phyloP scores from a whole-genome alignment of 805 yeast species.

The Cyberlindnera samutprakarnensis region DNA sequence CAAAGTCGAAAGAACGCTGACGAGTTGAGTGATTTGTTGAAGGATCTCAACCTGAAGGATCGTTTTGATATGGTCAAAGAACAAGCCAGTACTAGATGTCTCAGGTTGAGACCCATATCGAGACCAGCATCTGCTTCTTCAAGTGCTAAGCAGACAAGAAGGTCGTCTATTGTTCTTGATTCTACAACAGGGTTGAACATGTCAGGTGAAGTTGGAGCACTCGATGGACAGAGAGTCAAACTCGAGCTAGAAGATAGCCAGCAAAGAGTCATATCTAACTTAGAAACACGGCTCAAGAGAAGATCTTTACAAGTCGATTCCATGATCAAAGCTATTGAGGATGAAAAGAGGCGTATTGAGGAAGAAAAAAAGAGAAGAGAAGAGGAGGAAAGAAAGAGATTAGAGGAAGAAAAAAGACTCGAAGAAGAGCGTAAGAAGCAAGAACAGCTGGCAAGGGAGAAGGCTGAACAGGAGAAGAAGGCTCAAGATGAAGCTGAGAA shows the following conservation, averaged over 20 bases:
- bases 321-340: conserved; percentile 11
- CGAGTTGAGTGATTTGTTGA: conserved; percentile 11
- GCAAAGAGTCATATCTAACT: conserved; percentile 5
- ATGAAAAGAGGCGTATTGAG: conserved; percentile 16
- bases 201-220: no score
- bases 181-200: background rate
- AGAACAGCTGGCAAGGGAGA: conserved; percentile 8
- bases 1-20: conserved; percentile 5
- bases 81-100: conserved; percentile 1
- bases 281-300: conserved; percentile 9
- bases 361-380: conserved; percentile 10
- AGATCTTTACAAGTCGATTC: conserved; percentile 8
- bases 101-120: background rate
- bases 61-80: conserved; percentile 8
- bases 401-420: conserved; percentile 17
- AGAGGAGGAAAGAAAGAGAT: conserved; percentile 9
- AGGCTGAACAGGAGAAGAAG: conserved; percentile 8
- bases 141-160: conserved; percentile 6
- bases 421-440: conserved; percentile 12
- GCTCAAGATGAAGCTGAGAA: conserved; percentile 16
- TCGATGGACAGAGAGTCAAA: no score
- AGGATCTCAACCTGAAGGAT: conserved; percentile 15
- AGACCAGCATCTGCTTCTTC: conserved; percentile 6
- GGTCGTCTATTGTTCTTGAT: conserved; percentile 4
- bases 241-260: no score